Percentiles rank a stretch among this genome's conserved stretches.
These are phyloP conservation scores for Neocatenulostroma microsporum DNA, from an alignment of 2,329 filamentous ascomycete species.

Conservation along the genomic window DNA sequence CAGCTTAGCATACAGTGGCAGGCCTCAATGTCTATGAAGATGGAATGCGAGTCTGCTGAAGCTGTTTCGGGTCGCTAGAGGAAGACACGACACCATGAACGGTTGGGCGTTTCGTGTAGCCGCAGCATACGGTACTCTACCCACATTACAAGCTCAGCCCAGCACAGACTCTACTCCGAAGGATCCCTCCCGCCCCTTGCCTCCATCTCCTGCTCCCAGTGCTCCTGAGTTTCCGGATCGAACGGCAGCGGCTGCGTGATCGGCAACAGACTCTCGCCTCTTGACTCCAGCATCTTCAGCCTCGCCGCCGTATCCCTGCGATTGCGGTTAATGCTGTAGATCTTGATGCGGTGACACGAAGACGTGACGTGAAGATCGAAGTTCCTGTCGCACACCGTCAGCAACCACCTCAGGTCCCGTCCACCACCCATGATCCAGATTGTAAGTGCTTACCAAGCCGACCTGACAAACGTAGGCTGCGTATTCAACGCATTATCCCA, in stretches of 20 bases:
- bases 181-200: constrained; percentile 37
- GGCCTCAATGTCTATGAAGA: too few species aligned
- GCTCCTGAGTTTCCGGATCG: constrained; percentile 42
- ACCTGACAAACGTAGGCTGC: constrained; percentile 37
- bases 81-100: too few species aligned
- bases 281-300: constrained; percentile 46
- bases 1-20: too few species aligned
- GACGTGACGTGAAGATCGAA: constrained; percentile 60
- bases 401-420: too few species aligned
- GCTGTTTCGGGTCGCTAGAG: too few species aligned
- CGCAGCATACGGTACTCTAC: not conserved
- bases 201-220: constrained; percentile 40
- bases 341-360: constrained; percentile 52
- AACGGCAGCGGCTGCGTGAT: constrained; percentile 49
- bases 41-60: too few species aligned
- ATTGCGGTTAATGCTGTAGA: constrained; percentile 56
- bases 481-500: constrained; percentile 43
- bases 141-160: too few species aligned
- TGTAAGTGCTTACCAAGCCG: constrained; percentile 39
- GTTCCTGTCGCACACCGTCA: too few species aligned
- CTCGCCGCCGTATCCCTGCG: constrained; percentile 43
- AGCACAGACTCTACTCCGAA: too few species aligned
- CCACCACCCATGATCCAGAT: too few species aligned
- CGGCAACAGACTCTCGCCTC: constrained; percentile 42
- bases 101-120: too few species aligned